Conservation (phyloP, 2,329 filamentous ascomycete genomes). For the Microsporum audouinii region DNA sequence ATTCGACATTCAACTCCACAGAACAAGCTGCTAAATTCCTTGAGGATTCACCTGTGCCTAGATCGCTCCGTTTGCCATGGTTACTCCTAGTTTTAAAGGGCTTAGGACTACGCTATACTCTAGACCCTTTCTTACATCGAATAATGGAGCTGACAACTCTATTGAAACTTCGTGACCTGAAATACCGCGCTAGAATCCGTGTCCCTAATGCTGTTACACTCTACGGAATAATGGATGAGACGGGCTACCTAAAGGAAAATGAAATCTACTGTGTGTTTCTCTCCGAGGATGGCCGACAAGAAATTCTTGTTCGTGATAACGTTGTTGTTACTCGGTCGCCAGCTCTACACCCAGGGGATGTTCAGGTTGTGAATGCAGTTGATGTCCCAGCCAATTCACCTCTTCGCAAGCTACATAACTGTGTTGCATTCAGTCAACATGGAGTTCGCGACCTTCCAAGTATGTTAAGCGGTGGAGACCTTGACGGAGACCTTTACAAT, state of each 20-base stretch:
- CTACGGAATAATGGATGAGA: constrained; percentile 78
- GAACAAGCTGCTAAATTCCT: constrained; percentile 57
- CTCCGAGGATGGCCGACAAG: constrained; percentile 22
- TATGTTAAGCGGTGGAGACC: constrained; percentile 66
- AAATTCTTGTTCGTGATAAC: constrained; percentile 25
- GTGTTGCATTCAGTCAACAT: constrained; percentile 63
- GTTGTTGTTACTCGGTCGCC: constrained; percentile 67
- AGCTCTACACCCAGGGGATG: constrained; percentile 69
- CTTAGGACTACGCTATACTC: constrained; percentile 53
- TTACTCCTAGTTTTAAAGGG: constrained; percentile 49
- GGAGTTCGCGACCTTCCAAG: constrained; percentile 66
- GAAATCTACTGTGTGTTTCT: constrained; percentile 57
- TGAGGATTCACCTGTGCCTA: constrained; percentile 49
- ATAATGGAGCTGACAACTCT: constrained; percentile 60
- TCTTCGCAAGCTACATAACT: constrained; percentile 54
- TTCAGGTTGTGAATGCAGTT: constrained; percentile 54
- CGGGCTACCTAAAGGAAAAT: constrained; percentile 51
- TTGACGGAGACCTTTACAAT: constrained; percentile 74
- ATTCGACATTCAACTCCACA: constrained; percentile 46
- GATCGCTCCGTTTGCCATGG: constrained; percentile 47
- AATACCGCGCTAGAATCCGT: constrained; percentile 66
- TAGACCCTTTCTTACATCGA: constrained; percentile 58
- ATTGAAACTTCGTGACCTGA: constrained; percentile 60
- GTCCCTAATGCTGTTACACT: constrained; percentile 61
- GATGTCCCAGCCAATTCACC: constrained; percentile 45